These are phyloP conservation scores for Notholithocarpus densiflorus DNA, from an alignment of 306 rosid species.

Conservation along the genomic window DNA sequence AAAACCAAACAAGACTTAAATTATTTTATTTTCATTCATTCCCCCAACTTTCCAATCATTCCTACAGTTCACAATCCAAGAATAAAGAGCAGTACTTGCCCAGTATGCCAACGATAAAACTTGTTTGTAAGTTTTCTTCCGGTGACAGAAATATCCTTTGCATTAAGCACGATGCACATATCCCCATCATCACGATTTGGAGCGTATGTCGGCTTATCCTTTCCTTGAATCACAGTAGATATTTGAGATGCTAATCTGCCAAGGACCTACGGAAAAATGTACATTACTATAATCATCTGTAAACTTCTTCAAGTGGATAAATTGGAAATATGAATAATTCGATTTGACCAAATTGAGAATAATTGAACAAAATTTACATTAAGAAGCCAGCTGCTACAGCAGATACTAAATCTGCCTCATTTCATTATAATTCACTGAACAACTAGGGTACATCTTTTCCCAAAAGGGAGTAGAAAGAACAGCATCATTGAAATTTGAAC, in stretches of 20 bases:
- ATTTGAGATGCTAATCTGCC: slow-evolving; percentile 96
- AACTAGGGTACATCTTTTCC: background rate
- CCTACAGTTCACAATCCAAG: background rate
- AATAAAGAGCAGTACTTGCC: slow-evolving; percentile 46
- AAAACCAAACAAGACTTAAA: slow-evolving; percentile 17
- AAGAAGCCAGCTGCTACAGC: background rate
- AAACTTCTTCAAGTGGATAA: slow-evolving; percentile 17
- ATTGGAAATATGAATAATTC: background rate
- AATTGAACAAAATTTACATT: background rate
- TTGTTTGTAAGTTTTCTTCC: slow-evolving; percentile 89
- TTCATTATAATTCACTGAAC: background rate
- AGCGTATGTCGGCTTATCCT: slow-evolving; percentile 88
- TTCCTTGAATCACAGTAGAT: slow-evolving; percentile 89
- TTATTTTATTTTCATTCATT: slow-evolving; percentile 3
- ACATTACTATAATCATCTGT: background rate
- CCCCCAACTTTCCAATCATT: slow-evolving; percentile 7
- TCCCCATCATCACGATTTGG: slow-evolving; percentile 95
- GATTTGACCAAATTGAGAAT: too few species aligned
- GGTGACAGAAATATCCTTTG: slow-evolving; percentile 79
- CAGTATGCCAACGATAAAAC: slow-evolving; percentile 93
- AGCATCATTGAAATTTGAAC: background rate
- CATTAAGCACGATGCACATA: slow-evolving; percentile 93
- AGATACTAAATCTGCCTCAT: background rate
- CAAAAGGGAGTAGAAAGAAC: background rate
- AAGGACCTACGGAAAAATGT: slow-evolving; percentile 52